Base-by-base conservation (phyloP, 2,329 filamentous ascomycete genomes). In the Beauveria sp. region DNA sequence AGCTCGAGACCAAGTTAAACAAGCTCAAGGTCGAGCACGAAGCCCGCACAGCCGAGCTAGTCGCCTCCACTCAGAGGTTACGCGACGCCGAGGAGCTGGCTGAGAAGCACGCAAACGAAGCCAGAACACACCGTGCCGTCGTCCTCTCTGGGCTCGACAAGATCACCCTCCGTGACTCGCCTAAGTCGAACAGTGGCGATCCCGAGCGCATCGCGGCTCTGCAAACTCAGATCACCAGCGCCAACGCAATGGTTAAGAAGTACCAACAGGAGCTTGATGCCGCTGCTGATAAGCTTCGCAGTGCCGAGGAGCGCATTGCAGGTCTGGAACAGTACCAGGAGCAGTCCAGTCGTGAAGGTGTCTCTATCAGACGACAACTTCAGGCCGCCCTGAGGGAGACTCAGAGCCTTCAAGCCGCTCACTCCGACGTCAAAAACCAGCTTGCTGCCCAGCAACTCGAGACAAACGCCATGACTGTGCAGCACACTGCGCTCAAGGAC, bases 281-380 rank as follows among this genome's bases (percentile, higher is more conserved):
- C 28, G 92, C 93, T 3, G 89, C 91, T 0, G 92, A 97, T 70
- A 96, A 93, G 72, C 81, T 99, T 59, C 89, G 95, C 59, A 89
- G 89, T 63, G 95, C 95, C 3, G 96, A 99, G 75, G 96, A 98
- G 77, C 88, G 95, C 48, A 98, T 99, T 72, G 96, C 95, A 5
- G 95, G 95, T 7, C 83, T 99, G 3, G 95, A 99, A 74, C 91
- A 92, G 31, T 98, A 98, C 73, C 95, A 99, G 75, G 95, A 99
- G 72, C 95, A 99, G 75, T 89, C 93, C 4, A 98, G 93, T 74
- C 86, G 95, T 50, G 96, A 99, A 74, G 92, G 92, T 54, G 86
- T 99, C 60, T 86, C 88, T 42, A 91, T 98, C 66, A 87, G 95
- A 60, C 88, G 95, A 71, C 93, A 98, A 71, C 83, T 99, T 59